A percentile compares a stretch with the other conserved stretches of the same genome.
Evolutionary conservation across 2,329 filamentous ascomycete genomes (phyloP).

Genomic region (Epichloe scottii): DNA sequence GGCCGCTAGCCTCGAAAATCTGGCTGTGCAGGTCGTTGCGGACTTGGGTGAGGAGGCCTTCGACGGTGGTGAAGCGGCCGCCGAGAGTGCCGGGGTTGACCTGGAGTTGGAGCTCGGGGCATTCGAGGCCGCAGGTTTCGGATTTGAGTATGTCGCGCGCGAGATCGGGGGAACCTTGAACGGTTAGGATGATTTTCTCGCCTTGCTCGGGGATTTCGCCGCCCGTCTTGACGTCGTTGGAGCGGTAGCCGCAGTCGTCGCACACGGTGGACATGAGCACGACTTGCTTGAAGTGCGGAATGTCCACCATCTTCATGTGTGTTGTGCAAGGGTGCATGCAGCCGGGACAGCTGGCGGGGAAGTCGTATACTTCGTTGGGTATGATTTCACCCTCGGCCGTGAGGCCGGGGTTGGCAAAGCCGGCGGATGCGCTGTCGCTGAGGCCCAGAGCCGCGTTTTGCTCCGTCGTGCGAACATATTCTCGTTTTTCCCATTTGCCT

Average conservation of each 20-base stretch:
- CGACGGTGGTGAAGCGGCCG: slow-evolving; percentile 91
- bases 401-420: slow-evolving; percentile 37
- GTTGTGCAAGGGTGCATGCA: slow-evolving; percentile 78
- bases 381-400: slow-evolving; percentile 63
- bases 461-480: slow-evolving; percentile 70
- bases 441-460: slow-evolving; percentile 83
- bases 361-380: slow-evolving; percentile 84
- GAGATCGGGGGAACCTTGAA: slow-evolving; percentile 60
- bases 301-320: slow-evolving; percentile 98
- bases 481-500: slow-evolving; percentile 80
- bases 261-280: slow-evolving; percentile 92
- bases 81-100: slow-evolving; percentile 92
- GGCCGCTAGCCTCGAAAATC: slow-evolving; percentile 66
- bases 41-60: slow-evolving; percentile 85
- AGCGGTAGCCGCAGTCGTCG: slow-evolving; percentile 83
- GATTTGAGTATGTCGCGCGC: slow-evolving; percentile 91
- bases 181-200: slow-evolving; percentile 65
- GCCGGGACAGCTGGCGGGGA: slow-evolving; percentile 83
- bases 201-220: slow-evolving; percentile 82
- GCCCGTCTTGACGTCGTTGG: slow-evolving; percentile 95
- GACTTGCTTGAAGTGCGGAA: slow-evolving; percentile 96
- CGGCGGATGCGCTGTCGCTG: slow-evolving; percentile 43
- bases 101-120: slow-evolving; percentile 73
- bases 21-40: slow-evolving; percentile 77
- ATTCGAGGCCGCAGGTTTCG: slow-evolving; percentile 78